Percentiles rank a stretch among this genome's conserved stretches.
phyloP scores from a whole-genome alignment of 345 rosid species.

The Euphorbia tirucalli region DNA sequence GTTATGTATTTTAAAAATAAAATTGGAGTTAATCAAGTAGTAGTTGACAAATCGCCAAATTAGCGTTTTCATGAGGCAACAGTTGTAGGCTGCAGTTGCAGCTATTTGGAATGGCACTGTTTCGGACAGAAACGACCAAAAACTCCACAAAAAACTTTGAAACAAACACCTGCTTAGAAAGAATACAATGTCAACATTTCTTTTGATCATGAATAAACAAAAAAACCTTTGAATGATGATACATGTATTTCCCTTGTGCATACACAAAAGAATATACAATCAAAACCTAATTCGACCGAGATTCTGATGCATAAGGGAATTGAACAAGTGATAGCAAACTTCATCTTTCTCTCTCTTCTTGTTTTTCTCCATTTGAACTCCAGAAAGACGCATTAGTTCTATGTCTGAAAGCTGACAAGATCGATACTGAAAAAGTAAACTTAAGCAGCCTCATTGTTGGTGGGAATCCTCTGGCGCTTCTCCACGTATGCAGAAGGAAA shows the following conservation, averaged over 20 bases:
- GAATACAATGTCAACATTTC: neutral
- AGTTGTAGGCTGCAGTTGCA: no score
- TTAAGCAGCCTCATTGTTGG: conserved; percentile 43
- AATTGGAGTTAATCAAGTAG: no score
- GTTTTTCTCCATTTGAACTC: neutral
- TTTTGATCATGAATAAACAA: neutral
- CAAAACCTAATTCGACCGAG: neutral
- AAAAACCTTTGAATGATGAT: neutral
- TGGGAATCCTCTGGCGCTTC: conserved; percentile 80
- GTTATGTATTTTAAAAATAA: no score
- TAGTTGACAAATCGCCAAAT: no score
- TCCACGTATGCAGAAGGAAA: conserved; percentile 83
- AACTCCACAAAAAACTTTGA: no score
- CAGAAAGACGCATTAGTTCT: neutral
- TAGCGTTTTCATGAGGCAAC: no score
- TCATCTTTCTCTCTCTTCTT: neutral
- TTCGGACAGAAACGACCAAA: no score
- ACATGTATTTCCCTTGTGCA: neutral
- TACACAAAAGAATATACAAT: conserved; percentile 19
- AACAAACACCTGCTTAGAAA: no score
- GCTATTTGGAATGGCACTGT: no score
- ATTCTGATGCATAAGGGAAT: neutral
- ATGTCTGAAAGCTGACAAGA: neutral
- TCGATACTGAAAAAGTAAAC: conserved; percentile 28
- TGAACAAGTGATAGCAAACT: neutral